Evolutionary conservation across 306 rosid genomes (phyloP).

Genomic region (Ochetophila trinervis): DNA sequence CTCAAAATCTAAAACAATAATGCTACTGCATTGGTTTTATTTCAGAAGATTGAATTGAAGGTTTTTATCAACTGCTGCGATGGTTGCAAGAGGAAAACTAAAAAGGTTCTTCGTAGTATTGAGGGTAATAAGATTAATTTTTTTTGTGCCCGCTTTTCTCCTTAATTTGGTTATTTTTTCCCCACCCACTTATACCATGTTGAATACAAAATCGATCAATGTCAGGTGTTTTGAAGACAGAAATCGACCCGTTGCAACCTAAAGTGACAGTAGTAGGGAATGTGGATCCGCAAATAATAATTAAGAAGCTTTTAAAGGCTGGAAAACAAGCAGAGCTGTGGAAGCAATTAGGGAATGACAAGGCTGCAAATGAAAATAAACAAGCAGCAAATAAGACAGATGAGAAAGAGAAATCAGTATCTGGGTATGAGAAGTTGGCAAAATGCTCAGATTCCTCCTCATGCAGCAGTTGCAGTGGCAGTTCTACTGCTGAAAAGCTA

Average conservation of each 20-base stretch:
- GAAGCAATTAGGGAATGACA: constrained; percentile 13
- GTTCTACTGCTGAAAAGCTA: constrained; percentile 6
- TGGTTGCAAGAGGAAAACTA: constrained; percentile 44
- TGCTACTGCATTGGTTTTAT: constrained; percentile 9
- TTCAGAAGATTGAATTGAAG: constrained; percentile 40
- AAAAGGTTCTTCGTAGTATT: constrained; percentile 29
- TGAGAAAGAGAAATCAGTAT: constrained; percentile 24
- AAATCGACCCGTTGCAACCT: constrained; percentile 37
- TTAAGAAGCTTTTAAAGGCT: constrained; percentile 36
- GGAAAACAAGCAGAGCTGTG: constrained; percentile 36
- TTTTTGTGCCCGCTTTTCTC: no score
- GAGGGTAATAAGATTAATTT: constrained; percentile 25
- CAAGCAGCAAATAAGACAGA: constrained; percentile 6
- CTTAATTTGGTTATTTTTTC: no score
- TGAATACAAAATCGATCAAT: neutral
- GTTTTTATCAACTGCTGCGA: constrained; percentile 46
- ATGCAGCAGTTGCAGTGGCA: neutral
- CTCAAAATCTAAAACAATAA: constrained; percentile 9
- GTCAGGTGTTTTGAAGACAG: constrained; percentile 35
- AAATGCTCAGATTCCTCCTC: constrained; percentile 4
- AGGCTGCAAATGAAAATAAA: constrained; percentile 11
- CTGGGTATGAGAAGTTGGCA: neutral
- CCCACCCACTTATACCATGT: neutral
- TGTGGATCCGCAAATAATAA: constrained; percentile 33
- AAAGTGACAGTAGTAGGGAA: constrained; percentile 42